Evolutionary conservation across 192 early-diverging fungal species (phyloP), one percentile per base, ranked within the genome.

Genomic region (Helicostylum pulchrum): DNA sequence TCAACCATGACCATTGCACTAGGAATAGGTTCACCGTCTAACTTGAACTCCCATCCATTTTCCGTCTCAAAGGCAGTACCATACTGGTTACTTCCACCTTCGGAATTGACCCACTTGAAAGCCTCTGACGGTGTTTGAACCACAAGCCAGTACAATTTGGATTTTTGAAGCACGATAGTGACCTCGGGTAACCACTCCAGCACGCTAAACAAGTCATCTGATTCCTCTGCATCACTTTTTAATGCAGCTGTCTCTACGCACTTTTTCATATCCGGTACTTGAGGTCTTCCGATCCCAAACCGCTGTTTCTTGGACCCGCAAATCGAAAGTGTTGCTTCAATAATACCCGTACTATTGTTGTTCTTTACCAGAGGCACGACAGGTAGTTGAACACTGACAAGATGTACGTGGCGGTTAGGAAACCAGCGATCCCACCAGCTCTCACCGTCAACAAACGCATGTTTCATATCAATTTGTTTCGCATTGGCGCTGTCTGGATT

Each of bases 351-450:
- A 10, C 14, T 5, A 54, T 54, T 21, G 31, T 14, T 36, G n/a
- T 36, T 39, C 9, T 39, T 39, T 6, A 39, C 6, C 0, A 17
- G 48, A 53, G n/a, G 26, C 14, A 44, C 9, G 4, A 64, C 63
- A 43, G 52, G 45, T 17, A 64, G n/a, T 32, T 54, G 63, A 43
- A 64, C 52, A 31, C 11, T 30, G 5, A 32, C 23, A 19, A 64
- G 21, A 30, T 64, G 63, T 15, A 64, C 63, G 26, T 64, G 63
- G n/a, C 53, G 36, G 20, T 31, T 15, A 49, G 43, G 62, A 11
- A 64, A 54, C 8, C 53, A 17, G 14, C 63, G 51, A 26, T 64
- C 63, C 63, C 63, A 64, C 63, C 63, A 64, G n/a, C 51, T 53
- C 53, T 64, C 62, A 15, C 23, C 39, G 7, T 10, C 9, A 3